Conservation (phyloP, 2,329 filamentous ascomycete species). For the Metarhizium anisopliae region DNA sequence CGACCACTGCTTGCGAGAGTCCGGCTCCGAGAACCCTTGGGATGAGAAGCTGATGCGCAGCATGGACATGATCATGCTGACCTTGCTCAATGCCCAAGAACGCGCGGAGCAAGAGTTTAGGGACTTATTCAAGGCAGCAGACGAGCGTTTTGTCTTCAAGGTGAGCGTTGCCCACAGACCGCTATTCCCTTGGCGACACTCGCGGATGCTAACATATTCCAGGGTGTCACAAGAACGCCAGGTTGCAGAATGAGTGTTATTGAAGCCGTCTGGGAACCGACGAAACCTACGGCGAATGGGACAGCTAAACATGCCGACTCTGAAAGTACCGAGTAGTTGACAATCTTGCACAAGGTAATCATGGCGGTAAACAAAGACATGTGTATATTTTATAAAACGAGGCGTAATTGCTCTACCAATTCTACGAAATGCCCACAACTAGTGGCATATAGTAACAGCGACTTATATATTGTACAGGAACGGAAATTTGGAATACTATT, state of each 20-base stretch:
- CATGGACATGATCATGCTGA: constrained; percentile 46
- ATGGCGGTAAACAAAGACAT: neutral
- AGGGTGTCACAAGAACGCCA: constrained; percentile 31
- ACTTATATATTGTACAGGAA: neutral
- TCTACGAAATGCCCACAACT: neutral
- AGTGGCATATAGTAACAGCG: neutral
- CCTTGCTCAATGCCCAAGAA: constrained; percentile 42
- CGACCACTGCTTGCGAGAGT: constrained; percentile 33
- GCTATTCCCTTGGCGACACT: neutral
- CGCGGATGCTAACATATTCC: neutral
- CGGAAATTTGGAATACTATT: neutral
- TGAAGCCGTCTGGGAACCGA: constrained; percentile 36
- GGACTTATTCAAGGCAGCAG: constrained; percentile 32
- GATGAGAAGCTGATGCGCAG: constrained; percentile 38
- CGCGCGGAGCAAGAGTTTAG: constrained; percentile 36
- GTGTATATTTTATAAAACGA: neutral
- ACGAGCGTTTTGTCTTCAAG: constrained; percentile 34
- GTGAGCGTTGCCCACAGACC: constrained; percentile 14
- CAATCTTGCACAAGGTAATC: neutral
- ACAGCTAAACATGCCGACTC: neutral
- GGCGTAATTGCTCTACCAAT: neutral
- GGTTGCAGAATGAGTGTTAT: constrained; percentile 39
- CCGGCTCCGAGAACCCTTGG: constrained; percentile 30
- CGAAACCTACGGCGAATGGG: neutral
- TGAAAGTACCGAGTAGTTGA: neutral